A percentile compares a stretch with the other conserved stretches of the same genome.
Evolutionary conservation across 2,329 filamentous ascomycete species (phyloP).

Genomic region (Aphanocladium album): DNA sequence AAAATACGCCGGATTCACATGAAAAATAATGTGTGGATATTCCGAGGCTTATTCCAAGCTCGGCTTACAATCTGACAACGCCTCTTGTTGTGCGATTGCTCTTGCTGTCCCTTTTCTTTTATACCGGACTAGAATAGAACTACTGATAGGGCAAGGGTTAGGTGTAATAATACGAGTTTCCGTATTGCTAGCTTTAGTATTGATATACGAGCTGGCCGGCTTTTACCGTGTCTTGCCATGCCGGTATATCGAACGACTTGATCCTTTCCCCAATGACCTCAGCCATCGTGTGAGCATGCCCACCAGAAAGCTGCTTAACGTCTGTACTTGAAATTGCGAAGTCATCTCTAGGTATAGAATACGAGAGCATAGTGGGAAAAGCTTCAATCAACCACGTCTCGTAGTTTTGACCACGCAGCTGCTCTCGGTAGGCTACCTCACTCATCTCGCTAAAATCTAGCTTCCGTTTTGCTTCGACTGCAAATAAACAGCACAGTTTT

Average conservation of each 20-base stretch:
- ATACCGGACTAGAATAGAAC: too few species aligned
- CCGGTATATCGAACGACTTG: too few species aligned
- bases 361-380: background rate
- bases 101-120: too few species aligned
- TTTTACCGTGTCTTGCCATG: too few species aligned
- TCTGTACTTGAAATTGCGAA: background rate
- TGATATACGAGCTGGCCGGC: too few species aligned
- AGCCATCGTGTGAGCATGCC: background rate
- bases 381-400: background rate
- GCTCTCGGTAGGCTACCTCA: background rate
- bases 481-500: background rate
- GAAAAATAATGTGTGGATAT: background rate
- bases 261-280: background rate
- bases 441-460: background rate
- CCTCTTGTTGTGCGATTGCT: too few species aligned
- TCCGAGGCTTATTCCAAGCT: background rate
- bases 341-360: background rate
- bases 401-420: background rate
- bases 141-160: too few species aligned
- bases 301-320: background rate
- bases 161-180: too few species aligned
- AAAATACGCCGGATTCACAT: background rate
- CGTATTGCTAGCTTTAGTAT: too few species aligned
- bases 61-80: too few species aligned
- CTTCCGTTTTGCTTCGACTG: background rate